Base-by-base conservation (phyloP, 2,329 filamentous ascomycete genomes). In the Ascochyta fabae region DNA sequence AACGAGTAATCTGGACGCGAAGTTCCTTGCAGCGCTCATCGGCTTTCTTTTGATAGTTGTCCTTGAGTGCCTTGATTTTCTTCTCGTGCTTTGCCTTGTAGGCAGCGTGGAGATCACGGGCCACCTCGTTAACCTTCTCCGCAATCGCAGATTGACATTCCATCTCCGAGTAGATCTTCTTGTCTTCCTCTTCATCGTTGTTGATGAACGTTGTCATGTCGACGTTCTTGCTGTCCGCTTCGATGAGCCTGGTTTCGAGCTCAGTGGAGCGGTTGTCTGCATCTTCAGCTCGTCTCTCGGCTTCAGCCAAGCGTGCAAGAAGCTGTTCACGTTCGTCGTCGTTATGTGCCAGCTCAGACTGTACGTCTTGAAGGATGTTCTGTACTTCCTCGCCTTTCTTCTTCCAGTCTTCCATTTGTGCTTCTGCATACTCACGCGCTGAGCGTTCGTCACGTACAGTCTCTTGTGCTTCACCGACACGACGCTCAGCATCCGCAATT, bases 41-140 rank as follows among this genome's bases (percentile, higher is more conserved):
- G 85, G 92, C 95, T 50, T 94, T 88, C 42, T 85, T 85, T 75
- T 97, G 92, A 78, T 98, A 88, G 69, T 83, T 86, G 67, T 87
- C 86, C 73, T 88, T 98, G 62, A 99, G 82, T 4, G 93, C 94
- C 1, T 91, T 86, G 40, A 98, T 94, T 80, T 99, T 99, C 60
- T 88, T 91, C 79, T 98, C 94, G 74, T 99, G 95, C 79, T 99
- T 99, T 72, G 89, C 88, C 80, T 97, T 98, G 84, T 99, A 99
- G 10, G 96, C 83, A 0, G 88, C 84, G 73, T 99, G 95, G 36
- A 99, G 83, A 72, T 99, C 95, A 27, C 92, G 86, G n/a, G 77
- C 79, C 10, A 82, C 77, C 16, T 79, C 77, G 42, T 94, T 93
- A 36, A 98, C 92, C 63, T 93, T 92, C 76, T 96, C 92, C 22